Evolutionary conservation across 345 rosid genomes (phyloP), one percentile per base, ranked within the genome.

Genomic region (Lagerstroemia speciosa): DNA sequence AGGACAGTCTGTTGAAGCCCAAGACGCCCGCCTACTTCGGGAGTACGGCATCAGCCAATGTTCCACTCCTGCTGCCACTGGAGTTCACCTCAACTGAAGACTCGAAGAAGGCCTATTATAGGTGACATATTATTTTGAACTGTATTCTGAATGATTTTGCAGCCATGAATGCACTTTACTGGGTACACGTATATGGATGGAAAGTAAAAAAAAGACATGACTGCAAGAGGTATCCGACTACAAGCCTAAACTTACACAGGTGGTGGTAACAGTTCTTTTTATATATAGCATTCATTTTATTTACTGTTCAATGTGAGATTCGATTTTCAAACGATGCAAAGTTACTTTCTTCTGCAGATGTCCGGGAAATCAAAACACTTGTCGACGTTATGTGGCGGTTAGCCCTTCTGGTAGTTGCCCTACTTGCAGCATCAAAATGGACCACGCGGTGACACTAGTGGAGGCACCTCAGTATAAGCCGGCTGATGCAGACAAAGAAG

Each of bases 1-100:
- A 38, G 26, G 37, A 66, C 63, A 36, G 37, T 36, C 24, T 65
- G 5, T 53, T 71, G 69, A 17, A 37, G 37, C 38, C 75, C 45
- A 55, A 41, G 31, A 15, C 60, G 14, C 75, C 70, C 11, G 16
- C 30, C 66, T 57, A 3, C 22, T 9, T 34, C 19, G 24, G 36
- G 29, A 15, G 31, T 33, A 46, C 52, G n/a, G 52, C 52, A 12
- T 60, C 37, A 7, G 53, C 50, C 8, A 16, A 55, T 16, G 20
- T 2, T 55, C 30, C n/a, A 3, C 30, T 12, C 31, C 5, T 55
- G 16, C 37, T 60, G 45, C 41, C 67, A 6, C 8, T 8, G 11
- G 55, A 45, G n/a, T 10, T 3, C 0, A 34, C 3, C 63, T 34
- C 29, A 9, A 9, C 14, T 24, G 27, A 26, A 26, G 31, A 24